Evolutionary conservation across 371 early-diverging fungal species (phyloP).

Genomic region (Globomyces sp.): DNA sequence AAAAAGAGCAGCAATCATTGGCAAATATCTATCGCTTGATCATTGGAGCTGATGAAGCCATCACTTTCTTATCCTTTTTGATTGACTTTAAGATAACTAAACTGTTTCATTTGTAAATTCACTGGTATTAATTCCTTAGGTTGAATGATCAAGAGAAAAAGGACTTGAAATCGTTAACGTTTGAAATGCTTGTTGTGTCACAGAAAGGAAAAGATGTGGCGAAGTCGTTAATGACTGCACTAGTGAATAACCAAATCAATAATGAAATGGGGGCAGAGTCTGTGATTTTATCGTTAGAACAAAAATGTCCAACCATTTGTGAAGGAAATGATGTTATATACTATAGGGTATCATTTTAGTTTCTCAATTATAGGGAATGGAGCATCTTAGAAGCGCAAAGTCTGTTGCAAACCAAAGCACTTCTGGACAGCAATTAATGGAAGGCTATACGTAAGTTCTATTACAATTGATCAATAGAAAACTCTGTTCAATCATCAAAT

Average conservation of each 20-base stretch:
- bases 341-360: slow-evolving; percentile 24
- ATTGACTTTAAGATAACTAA: slow-evolving; percentile 64
- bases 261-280: slow-evolving; percentile 52
- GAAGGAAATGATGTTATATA: slow-evolving; percentile 67
- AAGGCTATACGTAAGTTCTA: slow-evolving; percentile 50
- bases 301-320: slow-evolving; percentile 74
- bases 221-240: slow-evolving; percentile 66
- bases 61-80: slow-evolving; percentile 69
- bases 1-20: slow-evolving; percentile 67
- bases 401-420: slow-evolving; percentile 35
- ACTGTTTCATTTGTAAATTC: slow-evolving; percentile 23
- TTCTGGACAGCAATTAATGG: slow-evolving; percentile 45
- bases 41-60: slow-evolving; percentile 67
- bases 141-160: slow-evolving; percentile 25
- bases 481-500: slow-evolving; percentile 49
- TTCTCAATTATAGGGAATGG: slow-evolving; percentile 33
- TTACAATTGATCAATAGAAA: slow-evolving; percentile 18
- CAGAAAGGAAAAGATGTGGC: slow-evolving; percentile 60
- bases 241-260: slow-evolving; percentile 66
- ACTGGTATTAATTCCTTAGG: background rate
- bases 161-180: slow-evolving; percentile 50
- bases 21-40: slow-evolving; percentile 64
- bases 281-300: slow-evolving; percentile 45
- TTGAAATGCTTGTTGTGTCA: slow-evolving; percentile 62
- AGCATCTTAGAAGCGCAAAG: slow-evolving; percentile 34